Evolutionary conservation across 495 filamentous ascomycete species (phyloP).

Genomic region (Haplographium delicatum): DNA sequence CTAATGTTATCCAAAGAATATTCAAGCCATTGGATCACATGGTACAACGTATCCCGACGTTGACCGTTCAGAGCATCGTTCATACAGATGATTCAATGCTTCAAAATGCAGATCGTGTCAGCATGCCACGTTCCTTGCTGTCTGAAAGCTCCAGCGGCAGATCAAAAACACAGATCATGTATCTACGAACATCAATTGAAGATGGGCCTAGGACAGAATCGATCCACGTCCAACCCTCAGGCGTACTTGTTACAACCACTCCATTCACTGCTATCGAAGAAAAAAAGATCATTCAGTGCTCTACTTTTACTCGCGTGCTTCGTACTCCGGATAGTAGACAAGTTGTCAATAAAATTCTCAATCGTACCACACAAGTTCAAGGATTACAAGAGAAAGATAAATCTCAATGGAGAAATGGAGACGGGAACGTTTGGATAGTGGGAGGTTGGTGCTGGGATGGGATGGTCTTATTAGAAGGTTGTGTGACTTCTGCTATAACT

Average conservation of each 20-base stretch:
- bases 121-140: background rate
- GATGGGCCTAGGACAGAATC: slow-evolving; percentile 25
- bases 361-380: background rate
- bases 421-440: slow-evolving; percentile 43
- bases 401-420: slow-evolving; percentile 42
- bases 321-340: slow-evolving; percentile 27
- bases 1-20: slow-evolving; percentile 36
- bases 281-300: slow-evolving; percentile 17
- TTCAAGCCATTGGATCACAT: slow-evolving; percentile 34
- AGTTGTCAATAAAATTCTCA: slow-evolving; percentile 20
- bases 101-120: background rate
- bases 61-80: slow-evolving; percentile 36
- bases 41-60: slow-evolving; percentile 39
- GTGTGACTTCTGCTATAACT: slow-evolving; percentile 47
- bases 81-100: slow-evolving; percentile 33
- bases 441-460: slow-evolving; percentile 63
- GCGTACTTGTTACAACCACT: slow-evolving; percentile 29
- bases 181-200: slow-evolving; percentile 23
- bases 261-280: slow-evolving; percentile 23
- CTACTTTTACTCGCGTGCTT: slow-evolving; percentile 34
- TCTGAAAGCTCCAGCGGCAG: background rate
- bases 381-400: slow-evolving; percentile 3
- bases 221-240: slow-evolving; percentile 27
- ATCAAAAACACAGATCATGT: slow-evolving; percentile 25
- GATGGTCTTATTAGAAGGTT: slow-evolving; percentile 57